phyloP scores from a whole-genome alignment of 1,139 yeast genomes.

The Suhomyces chickasaworum region DNA sequence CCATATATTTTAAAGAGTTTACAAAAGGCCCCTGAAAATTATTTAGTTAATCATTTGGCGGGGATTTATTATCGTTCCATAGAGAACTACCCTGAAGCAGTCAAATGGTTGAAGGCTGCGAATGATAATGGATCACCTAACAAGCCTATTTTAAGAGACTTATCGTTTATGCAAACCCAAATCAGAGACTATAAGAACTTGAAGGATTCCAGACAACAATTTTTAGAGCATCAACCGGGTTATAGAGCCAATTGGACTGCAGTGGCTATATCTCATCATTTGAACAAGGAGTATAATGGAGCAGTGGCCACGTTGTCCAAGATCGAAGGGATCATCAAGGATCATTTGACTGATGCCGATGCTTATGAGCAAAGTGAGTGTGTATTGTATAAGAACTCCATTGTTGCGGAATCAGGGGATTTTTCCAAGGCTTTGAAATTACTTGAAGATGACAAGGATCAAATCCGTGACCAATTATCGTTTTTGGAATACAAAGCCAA shows the following conservation, averaged over 20 bases:
- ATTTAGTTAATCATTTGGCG: slow-evolving; percentile 79
- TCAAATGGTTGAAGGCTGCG: slow-evolving; percentile 78
- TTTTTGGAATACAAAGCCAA: slow-evolving; percentile 69
- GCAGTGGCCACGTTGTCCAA: slow-evolving; percentile 74
- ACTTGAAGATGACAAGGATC: slow-evolving; percentile 53
- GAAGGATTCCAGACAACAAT: slow-evolving; percentile 62
- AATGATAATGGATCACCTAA: slow-evolving; percentile 79
- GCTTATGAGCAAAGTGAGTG: slow-evolving; percentile 81
- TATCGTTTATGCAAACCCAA: slow-evolving; percentile 79
- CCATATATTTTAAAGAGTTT: slow-evolving; percentile 62
- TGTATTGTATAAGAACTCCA: slow-evolving; percentile 67
- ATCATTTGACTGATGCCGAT: slow-evolving; percentile 66
- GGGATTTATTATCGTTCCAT: slow-evolving; percentile 80
- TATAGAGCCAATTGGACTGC: slow-evolving; percentile 92
- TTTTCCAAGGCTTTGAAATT: slow-evolving; percentile 62
- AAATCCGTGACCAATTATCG: slow-evolving; percentile 65
- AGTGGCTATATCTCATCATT: slow-evolving; percentile 81
- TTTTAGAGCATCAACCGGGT: slow-evolving; percentile 78
- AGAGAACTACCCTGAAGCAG: slow-evolving; percentile 74
- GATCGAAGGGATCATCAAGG: slow-evolving; percentile 73
- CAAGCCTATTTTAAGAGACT: slow-evolving; percentile 77
- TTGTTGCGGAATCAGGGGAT: slow-evolving; percentile 67
- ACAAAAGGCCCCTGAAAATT: slow-evolving; percentile 55
- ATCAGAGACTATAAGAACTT: slow-evolving; percentile 70
- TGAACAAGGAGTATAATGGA: slow-evolving; percentile 63